Evolutionary conservation across 1,139 yeast species (phyloP).

Genomic region (Scheffersomyces parashehatae): DNA sequence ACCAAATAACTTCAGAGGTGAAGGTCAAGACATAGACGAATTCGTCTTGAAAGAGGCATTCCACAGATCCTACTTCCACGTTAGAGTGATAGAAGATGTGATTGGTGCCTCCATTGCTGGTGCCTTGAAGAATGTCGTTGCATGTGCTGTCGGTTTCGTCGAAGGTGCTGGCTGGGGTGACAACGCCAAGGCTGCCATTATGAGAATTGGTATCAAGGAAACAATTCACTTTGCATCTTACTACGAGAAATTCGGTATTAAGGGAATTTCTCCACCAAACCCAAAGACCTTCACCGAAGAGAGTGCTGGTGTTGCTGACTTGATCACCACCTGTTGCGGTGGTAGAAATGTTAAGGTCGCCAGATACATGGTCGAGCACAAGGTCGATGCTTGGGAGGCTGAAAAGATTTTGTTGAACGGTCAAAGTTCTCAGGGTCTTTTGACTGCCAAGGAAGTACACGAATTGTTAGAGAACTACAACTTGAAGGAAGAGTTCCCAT

Average conservation of each 20-base stretch:
- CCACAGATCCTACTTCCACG: conserved; percentile 97
- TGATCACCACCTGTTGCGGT: conserved; percentile 94
- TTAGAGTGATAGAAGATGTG: conserved; percentile 81
- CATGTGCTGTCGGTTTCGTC: conserved; percentile 91
- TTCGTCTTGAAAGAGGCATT: conserved; percentile 68
- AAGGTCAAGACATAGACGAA: conserved; percentile 72
- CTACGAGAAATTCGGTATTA: conserved; percentile 66
- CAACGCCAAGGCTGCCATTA: conserved; percentile 92
- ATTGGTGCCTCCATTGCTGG: conserved; percentile 95
- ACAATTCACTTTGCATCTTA: conserved; percentile 59
- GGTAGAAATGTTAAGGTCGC: conserved; percentile 95
- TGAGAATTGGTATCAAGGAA: conserved; percentile 90
- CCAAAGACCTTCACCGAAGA: conserved; percentile 85
- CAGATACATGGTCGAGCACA: conserved; percentile 69
- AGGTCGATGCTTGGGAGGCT: conserved; percentile 72
- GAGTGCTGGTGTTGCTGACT: conserved; percentile 94
- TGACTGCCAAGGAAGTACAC: conserved; percentile 87
- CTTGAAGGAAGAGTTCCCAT: conserved; percentile 74
- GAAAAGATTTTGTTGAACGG: conserved; percentile 86
- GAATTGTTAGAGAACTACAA: conserved; percentile 68
- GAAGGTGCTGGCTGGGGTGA: conserved; percentile 98
- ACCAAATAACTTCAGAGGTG: conserved; percentile 71
- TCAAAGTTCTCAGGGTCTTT: conserved; percentile 91
- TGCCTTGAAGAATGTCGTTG: conserved; percentile 91
- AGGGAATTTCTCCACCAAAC: conserved; percentile 63